Base-by-base conservation (phyloP, 2,329 filamentous ascomycete species). In the Nigrospora oryzae region DNA sequence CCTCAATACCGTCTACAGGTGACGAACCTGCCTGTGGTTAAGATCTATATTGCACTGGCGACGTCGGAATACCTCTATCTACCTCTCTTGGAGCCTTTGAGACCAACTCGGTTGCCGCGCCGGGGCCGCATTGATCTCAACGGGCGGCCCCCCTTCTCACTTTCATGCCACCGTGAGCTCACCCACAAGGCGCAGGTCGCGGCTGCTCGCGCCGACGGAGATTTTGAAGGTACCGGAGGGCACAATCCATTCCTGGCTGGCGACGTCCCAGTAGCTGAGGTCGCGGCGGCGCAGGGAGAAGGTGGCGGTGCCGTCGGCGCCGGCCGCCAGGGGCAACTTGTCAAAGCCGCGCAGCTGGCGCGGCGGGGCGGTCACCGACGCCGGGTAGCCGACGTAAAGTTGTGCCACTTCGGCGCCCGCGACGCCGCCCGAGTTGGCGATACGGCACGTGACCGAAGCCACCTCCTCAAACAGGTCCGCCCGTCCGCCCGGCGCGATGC, bases 251-350 rank as follows among this genome's bases (percentile, higher is more conserved):
- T 81, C 70, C 63, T 85, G 78, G 36, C 58, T 52, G 0, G 62
- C 61, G 0, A 71, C 63, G 57, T 84, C 76, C 83, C 82, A 86
- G 47, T 82, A 75, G 53, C 78, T 83, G 35, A 86, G 51, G 57
- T 86, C 83, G 40, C 77, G 72, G 35, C 77, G 68, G 32, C 70
- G 73, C 35, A 86, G 56, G 14, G 68, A 63, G 52, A 86, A 75
- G 0, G 59, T 66, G 4, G 78, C 70, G 2, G 62, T 71, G 34
- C 66, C 61, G 3, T 61, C 69, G 43, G 71, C 69, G 2, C 72
- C 74, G 0, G 69, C 58, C 4, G 62, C 63, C 15, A 86, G 57
- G 14, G 59, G 57, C 6, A 81, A 65, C 63, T 85, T 84, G 48
- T 73, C 71, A 53, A 84, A 85, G 5, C 81, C 79, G 16, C 82